These are phyloP conservation scores for Ceratobasidium sp. DNA, from an alignment of 1,284 basidiomycete genomes.

Conservation along the genomic window DNA sequence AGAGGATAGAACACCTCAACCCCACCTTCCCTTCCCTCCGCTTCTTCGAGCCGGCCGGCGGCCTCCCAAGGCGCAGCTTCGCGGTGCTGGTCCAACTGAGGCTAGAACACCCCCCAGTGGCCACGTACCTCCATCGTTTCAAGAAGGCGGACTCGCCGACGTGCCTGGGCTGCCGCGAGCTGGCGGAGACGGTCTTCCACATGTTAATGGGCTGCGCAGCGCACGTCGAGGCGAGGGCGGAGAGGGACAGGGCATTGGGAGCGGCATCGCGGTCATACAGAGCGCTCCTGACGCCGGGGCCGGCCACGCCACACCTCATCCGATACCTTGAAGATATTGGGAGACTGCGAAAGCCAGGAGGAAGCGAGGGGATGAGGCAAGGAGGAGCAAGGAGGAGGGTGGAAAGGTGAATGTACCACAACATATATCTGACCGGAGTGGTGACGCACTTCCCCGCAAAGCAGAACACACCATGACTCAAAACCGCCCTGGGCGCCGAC, in stretches of 20 bases:
- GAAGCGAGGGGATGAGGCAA: too few relatives aligned
- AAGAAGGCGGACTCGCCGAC: background rate
- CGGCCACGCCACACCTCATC: too few relatives aligned
- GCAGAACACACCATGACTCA: too few relatives aligned
- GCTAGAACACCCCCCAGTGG: background rate
- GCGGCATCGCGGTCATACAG: too few relatives aligned
- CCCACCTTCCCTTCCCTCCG: background rate
- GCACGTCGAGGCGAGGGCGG: background rate
- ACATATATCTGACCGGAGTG: too few relatives aligned
- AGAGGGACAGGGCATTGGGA: background rate
- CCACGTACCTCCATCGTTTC: conserved; percentile 1
- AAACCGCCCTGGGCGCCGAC: too few relatives aligned
- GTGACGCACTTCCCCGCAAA: too few relatives aligned
- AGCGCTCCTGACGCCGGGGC: too few relatives aligned
- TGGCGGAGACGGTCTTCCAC: background rate
- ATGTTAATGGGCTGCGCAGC: conserved; percentile 12
- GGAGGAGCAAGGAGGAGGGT: too few relatives aligned
- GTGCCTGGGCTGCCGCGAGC: background rate
- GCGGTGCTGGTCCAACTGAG: conserved; percentile 7
- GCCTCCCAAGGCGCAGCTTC: background rate
- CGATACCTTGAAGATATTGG: too few relatives aligned
- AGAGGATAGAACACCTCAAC: background rate
- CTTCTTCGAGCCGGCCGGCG: background rate
- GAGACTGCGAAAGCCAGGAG: too few relatives aligned
- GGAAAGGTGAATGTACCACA: too few relatives aligned